Base-by-base conservation (phyloP, 164 flowering plant genomes). In the Annona cherimola region DNA sequence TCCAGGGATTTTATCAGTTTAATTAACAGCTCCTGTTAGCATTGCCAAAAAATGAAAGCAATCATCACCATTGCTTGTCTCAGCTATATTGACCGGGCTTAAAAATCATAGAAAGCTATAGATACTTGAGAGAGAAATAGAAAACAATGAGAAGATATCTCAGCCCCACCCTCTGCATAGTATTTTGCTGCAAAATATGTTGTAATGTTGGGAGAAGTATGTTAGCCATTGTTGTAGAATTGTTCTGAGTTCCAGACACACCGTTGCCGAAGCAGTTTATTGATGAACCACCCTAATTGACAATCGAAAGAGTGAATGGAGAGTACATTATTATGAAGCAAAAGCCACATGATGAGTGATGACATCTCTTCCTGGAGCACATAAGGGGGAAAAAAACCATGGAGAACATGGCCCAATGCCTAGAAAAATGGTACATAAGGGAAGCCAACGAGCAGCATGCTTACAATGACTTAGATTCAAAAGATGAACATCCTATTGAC, bases 161-260 rank as follows among this genome's bases (percentile, higher is more conserved):
- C 69, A 18, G 4, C 26, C 42, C 16, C 81, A 89, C 94, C 85
- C 83, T 82, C 74, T 86, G 89, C 82, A 82, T 79, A 50, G 79
- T 62, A 62, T 86, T 89, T 57, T 85, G 88, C 76, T 83, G 87
- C 79, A 86, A 77, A 69, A 86, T 79, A 71, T 66, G 78, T 42
- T 91, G 98, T 83, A 93, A 76, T 61, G 90, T 82, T 66, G 93
- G 92, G 74, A 89, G 85, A 77, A 93, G 67, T 63, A 87, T 69
- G 67, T 83, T 76, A 60, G 88, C 77, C 44, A 86, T 14, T 57
- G 81, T 43, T 57, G 78, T 68, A 4, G 74, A 77, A 74, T n/a
- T 76, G 26, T 70, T 63, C 69, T 85, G 77, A 75, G 82, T 82
- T 76, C 88, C 89, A 78, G 20, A 71, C 73, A 69, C 71, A 19